phyloP scores from a whole-genome alignment of 805 yeast genomes.

The Yarrowia osloensis region DNA sequence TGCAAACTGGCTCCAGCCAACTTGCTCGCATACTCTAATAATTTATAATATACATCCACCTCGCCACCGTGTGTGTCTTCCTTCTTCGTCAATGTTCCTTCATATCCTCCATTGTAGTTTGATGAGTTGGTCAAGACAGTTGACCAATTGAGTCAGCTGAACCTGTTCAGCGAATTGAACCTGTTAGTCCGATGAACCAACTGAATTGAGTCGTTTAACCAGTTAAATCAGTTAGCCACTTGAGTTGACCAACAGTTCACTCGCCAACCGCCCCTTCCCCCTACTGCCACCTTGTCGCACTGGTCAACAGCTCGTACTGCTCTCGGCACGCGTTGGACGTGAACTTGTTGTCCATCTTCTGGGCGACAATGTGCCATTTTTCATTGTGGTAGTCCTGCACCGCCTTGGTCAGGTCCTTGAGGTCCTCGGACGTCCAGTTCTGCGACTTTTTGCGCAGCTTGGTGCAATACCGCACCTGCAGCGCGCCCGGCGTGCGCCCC shows the following conservation, averaged over 20 bases:
- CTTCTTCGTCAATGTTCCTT: too few species aligned
- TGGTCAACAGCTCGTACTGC: slow-evolving; percentile 32
- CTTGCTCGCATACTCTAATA: slow-evolving; percentile 11
- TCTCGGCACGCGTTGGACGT: slow-evolving; percentile 34
- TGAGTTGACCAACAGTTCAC: too few species aligned
- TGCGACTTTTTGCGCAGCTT: slow-evolving; percentile 35
- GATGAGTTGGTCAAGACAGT: too few species aligned
- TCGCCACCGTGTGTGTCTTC: too few species aligned
- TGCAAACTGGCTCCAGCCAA: too few species aligned
- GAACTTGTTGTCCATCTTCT: slow-evolving; percentile 35
- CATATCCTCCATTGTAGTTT: too few species aligned
- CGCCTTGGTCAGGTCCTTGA: slow-evolving; percentile 33
- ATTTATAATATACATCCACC: slow-evolving; percentile 23
- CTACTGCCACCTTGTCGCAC: slow-evolving; percentile 25
- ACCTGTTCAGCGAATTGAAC: too few species aligned
- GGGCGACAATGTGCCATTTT: slow-evolving; percentile 36
- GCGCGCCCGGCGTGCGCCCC: slow-evolving; percentile 78
- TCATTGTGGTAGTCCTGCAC: slow-evolving; percentile 36
- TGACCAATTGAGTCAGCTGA: too few species aligned
- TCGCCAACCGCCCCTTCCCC: too few species aligned
- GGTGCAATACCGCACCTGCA: slow-evolving; percentile 56
- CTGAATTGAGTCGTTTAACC: too few species aligned
- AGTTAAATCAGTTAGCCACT: too few species aligned
- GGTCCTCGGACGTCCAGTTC: slow-evolving; percentile 35
- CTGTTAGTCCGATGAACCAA: too few species aligned